A percentile compares a stretch with the other conserved stretches of the same genome.
Conservation (phyloP, 176 grass and related monocot species). For the Poa annua region DNA sequence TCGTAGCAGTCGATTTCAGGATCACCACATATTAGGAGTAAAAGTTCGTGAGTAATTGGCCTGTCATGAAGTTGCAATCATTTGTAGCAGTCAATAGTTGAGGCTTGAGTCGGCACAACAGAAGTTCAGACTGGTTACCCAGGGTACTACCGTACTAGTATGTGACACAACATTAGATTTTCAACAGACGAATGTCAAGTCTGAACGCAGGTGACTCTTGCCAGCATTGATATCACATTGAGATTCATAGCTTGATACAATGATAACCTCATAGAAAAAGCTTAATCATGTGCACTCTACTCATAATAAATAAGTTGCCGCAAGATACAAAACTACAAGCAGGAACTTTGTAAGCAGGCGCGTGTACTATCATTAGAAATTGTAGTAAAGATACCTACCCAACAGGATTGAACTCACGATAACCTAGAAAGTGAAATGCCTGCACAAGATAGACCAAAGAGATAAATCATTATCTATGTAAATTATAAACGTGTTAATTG, state of each 20-base stretch:
- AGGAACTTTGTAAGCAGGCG: background rate
- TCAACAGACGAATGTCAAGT: background rate
- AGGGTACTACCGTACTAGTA: constrained; percentile 10
- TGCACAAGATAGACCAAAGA: constrained; percentile 40
- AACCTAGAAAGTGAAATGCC: constrained; percentile 51
- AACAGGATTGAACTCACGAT: constrained; percentile 56
- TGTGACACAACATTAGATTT: background rate
- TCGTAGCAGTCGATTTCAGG: constrained; percentile 56
- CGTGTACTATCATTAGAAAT: background rate
- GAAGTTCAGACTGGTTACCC: background rate
- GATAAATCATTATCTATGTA: background rate
- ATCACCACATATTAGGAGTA: constrained; percentile 41
- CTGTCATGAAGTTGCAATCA: constrained; percentile 37
- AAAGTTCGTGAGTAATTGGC: constrained; percentile 31
- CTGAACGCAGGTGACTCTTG: background rate
- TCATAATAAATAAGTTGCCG: background rate
- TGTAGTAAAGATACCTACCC: constrained; percentile 48
- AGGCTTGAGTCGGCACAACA: background rate
- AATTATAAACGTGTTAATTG: constrained; percentile 9
- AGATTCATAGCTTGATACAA: background rate
- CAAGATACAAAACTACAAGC: background rate
- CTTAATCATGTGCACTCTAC: constrained; percentile 17
- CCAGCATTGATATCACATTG: constrained; percentile 6
- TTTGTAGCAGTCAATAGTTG: background rate
- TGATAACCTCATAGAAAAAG: background rate